Base-by-base conservation (phyloP, 2,329 filamentous ascomycete species). In the Trichoderma lentiforme region DNA sequence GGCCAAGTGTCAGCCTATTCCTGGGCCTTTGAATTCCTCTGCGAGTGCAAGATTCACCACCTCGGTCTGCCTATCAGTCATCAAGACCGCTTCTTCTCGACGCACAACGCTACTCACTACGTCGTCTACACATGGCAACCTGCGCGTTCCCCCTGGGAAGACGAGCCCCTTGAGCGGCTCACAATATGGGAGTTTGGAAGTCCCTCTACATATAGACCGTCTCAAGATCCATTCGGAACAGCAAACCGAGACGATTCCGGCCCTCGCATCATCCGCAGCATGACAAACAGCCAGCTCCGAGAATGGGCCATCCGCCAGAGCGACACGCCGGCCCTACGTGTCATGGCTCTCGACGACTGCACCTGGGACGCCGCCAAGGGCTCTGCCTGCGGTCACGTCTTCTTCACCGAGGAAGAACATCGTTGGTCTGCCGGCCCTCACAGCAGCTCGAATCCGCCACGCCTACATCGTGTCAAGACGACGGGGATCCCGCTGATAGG, bases 61-160 rank as follows among this genome's bases (percentile, higher is more conserved):
- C 80, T 87, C 1, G 88, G 87, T 11, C 81, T 90, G 63, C 84
- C 87, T 1, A 76, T 89, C 7, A 86, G 85, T 75, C 81, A 83
- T n/a, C 80, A 83, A 51, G 87, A 90, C 76, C 86, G 88, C n/a
- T 90, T 90, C 82, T 89, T 88, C 79, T 90, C 88, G 11, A 80
- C 86, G 1, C 89, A 91, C 77, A 90, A 83, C 62, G 76, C 82
- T 15, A 87, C 83, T 0, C 88, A 91, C 77, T 91, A 91, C 78
- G 87, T 84, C 51, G 81, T 90, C 15, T 91, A 91, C 78, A 82
- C 87, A 32, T 91, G 88, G 88, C 87, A 90, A 75, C 85, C 87
- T 2, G 87, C 86, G 74, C 85, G 85, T 60, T 86, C 85, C 58
- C 81, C 86, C 47, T 88, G 86, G 81, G 84, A 89, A 66, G 86